Evolutionary conservation across 192 early-diverging fungal species (phyloP), one percentile per base, ranked within the genome.

Genomic region (Backusella morwellensis): DNA sequence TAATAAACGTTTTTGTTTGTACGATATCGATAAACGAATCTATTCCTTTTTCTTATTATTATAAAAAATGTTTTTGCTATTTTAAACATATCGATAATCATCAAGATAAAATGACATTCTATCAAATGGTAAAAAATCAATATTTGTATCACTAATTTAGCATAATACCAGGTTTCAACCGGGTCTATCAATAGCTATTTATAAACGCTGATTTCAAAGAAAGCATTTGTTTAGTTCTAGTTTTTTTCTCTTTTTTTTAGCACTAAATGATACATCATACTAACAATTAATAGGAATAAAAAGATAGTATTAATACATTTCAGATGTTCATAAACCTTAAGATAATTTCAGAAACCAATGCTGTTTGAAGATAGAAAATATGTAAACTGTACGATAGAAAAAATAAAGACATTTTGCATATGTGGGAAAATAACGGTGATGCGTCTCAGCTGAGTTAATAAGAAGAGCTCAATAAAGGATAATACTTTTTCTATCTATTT

Each of bases 401-500:
- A 63, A 26, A 63, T 14, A 26, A 63, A 63, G 26, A 9, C 3
- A 14, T 63, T 63, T 21, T 23, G 21, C 54, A 44, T 44, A 44
- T 63, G 56, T 63, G 56, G 56, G 56, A 63, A 63, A 63, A 63
- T 63, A 63, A 29, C 11, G 4, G 26, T 26, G 26, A 8, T 63
- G 26, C 23, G 11, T 63, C 23, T 63, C 26, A 14, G 56, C 56
- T 63, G 56, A 63, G 23, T 29, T 63, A 29, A 63, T 23, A 23
- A 26, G 8, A 23, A 23, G 54, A 23, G 11, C n/a, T 56, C 21
- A 56, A 56, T 26, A 23, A 26, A 59, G 26, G 54, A 59, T 26
- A 56, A 56, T 56, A 56, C 54, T 56, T 56, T 50, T 56, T 56
- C 54, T 56, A 59, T 59, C 54, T 26, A 59, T 59, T 26, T 59